These are phyloP conservation scores for Neobulgaria alba DNA, from an alignment of 2,329 filamentous ascomycete genomes.

Conservation along the genomic window DNA sequence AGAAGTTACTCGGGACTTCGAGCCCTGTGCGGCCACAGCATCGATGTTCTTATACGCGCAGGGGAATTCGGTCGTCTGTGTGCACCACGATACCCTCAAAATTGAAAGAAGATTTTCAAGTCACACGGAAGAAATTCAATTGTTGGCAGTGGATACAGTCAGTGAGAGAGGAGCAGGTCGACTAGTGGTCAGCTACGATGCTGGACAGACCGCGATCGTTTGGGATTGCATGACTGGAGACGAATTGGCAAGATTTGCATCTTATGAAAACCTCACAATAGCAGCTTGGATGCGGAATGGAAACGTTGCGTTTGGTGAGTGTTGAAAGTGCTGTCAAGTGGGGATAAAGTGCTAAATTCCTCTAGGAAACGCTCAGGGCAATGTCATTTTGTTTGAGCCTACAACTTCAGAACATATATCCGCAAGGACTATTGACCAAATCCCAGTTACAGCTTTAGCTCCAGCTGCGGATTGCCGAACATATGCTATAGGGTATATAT, in stretches of 20 bases:
- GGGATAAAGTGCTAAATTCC: slow-evolving; percentile 10
- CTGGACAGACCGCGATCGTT: slow-evolving; percentile 82
- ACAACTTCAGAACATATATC: slow-evolving; percentile 89
- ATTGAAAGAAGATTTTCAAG: slow-evolving; percentile 79
- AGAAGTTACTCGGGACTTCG: slow-evolving; percentile 52
- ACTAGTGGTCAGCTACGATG: slow-evolving; percentile 87
- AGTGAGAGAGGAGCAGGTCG: slow-evolving; percentile 80
- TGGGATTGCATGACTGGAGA: slow-evolving; percentile 93
- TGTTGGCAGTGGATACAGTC: slow-evolving; percentile 83
- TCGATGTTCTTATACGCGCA: slow-evolving; percentile 86
- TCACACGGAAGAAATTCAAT: slow-evolving; percentile 73
- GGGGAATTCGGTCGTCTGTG: slow-evolving; percentile 71
- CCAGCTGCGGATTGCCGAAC: slow-evolving; percentile 85
- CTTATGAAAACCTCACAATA: slow-evolving; percentile 76
- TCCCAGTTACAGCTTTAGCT: slow-evolving; percentile 88
- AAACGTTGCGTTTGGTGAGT: slow-evolving; percentile 88
- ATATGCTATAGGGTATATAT: slow-evolving; percentile 79
- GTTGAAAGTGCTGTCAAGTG: neutral
- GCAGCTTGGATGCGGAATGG: slow-evolving; percentile 96
- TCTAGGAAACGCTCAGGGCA: slow-evolving; percentile 82
- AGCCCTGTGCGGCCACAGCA: slow-evolving; percentile 83
- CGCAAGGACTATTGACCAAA: slow-evolving; percentile 79
- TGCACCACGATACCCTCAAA: slow-evolving; percentile 85
- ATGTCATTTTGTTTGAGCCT: slow-evolving; percentile 90
- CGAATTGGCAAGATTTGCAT: slow-evolving; percentile 84